A percentile compares a stretch with the other conserved stretches of the same genome.
Evolutionary conservation across 805 yeast species (phyloP).

Genomic region (Candida jianshihensis): DNA sequence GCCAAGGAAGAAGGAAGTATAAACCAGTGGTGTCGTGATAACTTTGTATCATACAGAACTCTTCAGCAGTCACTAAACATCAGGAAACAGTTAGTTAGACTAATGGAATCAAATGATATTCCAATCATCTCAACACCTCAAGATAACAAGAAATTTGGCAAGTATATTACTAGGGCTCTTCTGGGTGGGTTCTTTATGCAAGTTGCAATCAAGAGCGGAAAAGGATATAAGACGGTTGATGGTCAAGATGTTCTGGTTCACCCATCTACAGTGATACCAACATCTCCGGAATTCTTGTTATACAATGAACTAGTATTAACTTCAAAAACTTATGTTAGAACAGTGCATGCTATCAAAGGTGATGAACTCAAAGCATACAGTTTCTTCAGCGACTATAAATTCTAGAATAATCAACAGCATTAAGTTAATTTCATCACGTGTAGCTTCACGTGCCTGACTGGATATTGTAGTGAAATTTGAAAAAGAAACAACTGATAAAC

Average conservation of each 20-base stretch:
- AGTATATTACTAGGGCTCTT: constrained; percentile 77
- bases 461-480: too few species aligned
- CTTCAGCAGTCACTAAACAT: constrained; percentile 82
- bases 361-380: constrained; percentile 46
- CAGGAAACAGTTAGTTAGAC: constrained; percentile 70
- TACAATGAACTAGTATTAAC: constrained; percentile 95
- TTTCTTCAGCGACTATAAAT: constrained; percentile 25
- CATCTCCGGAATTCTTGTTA: constrained; percentile 86
- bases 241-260: constrained; percentile 93
- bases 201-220: constrained; percentile 88
- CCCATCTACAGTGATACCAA: constrained; percentile 87
- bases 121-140: constrained; percentile 63
- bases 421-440: too few species aligned
- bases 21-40: constrained; percentile 86
- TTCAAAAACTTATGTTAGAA: constrained; percentile 86
- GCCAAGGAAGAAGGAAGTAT: constrained; percentile 68
- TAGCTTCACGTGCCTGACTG: too few species aligned
- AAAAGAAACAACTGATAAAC: too few species aligned
- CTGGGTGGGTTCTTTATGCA: constrained; percentile 97
- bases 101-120: constrained; percentile 78
- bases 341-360: constrained; percentile 85
- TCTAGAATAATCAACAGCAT: too few species aligned
- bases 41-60: constrained; percentile 79
- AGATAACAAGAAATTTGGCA: constrained; percentile 62
- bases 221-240: constrained; percentile 88